Evolutionary conservation across 371 early-diverging fungal genomes (phyloP).

Genomic region (Mucor racemosus): DNA sequence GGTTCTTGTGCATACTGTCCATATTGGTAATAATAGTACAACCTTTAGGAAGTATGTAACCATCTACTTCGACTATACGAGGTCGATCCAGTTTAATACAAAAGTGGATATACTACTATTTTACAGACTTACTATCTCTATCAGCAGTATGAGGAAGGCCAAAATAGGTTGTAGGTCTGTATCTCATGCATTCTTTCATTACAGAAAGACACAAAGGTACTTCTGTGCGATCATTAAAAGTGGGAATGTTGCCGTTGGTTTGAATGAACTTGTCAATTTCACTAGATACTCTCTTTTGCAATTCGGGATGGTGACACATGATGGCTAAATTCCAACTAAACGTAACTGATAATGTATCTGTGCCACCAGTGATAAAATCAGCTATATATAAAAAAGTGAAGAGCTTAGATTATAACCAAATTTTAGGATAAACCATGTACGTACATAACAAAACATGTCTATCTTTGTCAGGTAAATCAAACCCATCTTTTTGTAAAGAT

Average conservation of each 20-base stretch:
- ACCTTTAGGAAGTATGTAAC: conserved; percentile 24
- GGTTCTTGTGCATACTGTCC: conserved; percentile 12
- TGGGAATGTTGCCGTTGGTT: conserved; percentile 13
- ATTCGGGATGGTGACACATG: conserved; percentile 21
- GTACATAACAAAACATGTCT: conserved; percentile 10
- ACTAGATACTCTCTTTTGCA: conserved; percentile 7
- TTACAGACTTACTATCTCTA: conserved; percentile 16
- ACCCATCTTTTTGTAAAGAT: neutral
- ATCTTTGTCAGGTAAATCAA: conserved; percentile 7
- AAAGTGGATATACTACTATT: neutral
- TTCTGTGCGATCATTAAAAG: conserved; percentile 14
- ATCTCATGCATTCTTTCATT: conserved; percentile 23
- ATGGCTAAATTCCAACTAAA: conserved; percentile 17
- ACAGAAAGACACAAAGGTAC: conserved; percentile 19
- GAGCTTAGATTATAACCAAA: neutral
- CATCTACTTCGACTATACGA: conserved; percentile 17
- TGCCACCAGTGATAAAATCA: conserved; percentile 24
- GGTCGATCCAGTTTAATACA: neutral
- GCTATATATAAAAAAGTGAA: conserved; percentile 1
- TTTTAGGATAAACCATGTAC: neutral
- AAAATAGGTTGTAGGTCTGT: conserved; percentile 11
- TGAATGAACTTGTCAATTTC: conserved; percentile 25
- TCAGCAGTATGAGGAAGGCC: conserved; percentile 16
- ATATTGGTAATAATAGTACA: conserved; percentile 11
- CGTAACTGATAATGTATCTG: conserved; percentile 16